Evolutionary conservation across 768 basidiomycete genomes (phyloP).

Genomic region (Obba rivulosa): DNA sequence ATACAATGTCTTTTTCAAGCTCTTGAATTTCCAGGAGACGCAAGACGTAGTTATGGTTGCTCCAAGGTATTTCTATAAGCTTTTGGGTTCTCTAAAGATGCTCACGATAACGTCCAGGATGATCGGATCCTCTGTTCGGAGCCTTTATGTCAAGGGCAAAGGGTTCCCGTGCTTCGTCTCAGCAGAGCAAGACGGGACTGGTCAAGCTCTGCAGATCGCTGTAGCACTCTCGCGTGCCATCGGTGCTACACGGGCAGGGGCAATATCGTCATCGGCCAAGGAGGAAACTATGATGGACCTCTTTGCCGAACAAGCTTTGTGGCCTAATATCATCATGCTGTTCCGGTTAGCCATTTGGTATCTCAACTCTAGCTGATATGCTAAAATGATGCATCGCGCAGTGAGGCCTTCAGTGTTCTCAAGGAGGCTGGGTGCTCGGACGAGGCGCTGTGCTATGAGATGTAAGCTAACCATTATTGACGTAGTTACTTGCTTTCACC

Average conservation of each 20-base stretch:
- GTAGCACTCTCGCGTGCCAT: slow-evolving; percentile 53
- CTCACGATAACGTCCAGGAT: slow-evolving; percentile 33
- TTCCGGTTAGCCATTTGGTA: slow-evolving; percentile 36
- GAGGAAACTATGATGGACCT: slow-evolving; percentile 66
- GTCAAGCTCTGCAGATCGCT: slow-evolving; percentile 39
- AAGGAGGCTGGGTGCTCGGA: slow-evolving; percentile 64
- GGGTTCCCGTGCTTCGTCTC: slow-evolving; percentile 65
- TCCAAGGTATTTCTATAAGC: slow-evolving; percentile 36
- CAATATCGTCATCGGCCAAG: slow-evolving; percentile 54
- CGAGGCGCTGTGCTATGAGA: slow-evolving; percentile 62
- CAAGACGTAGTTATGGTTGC: slow-evolving; percentile 67
- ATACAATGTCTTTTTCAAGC: slow-evolving; percentile 60
- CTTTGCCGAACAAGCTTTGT: slow-evolving; percentile 59
- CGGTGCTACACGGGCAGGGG: slow-evolving; percentile 58
- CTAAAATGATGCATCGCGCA: slow-evolving; percentile 16
- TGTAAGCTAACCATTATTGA: slow-evolving; percentile 29
- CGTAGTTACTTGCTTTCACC: not conserved
- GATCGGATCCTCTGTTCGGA: slow-evolving; percentile 63
- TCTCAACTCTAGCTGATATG: not conserved
- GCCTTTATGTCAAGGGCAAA: slow-evolving; percentile 51
- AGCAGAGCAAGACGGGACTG: slow-evolving; percentile 56
- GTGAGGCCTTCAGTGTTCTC: slow-evolving; percentile 56
- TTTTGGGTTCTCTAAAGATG: not conserved
- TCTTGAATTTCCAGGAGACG: slow-evolving; percentile 44
- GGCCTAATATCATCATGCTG: slow-evolving; percentile 63